These are phyloP conservation scores for Tilletia setariae DNA, from an alignment of 1,284 basidiomycete genomes.

Conservation along the genomic window DNA sequence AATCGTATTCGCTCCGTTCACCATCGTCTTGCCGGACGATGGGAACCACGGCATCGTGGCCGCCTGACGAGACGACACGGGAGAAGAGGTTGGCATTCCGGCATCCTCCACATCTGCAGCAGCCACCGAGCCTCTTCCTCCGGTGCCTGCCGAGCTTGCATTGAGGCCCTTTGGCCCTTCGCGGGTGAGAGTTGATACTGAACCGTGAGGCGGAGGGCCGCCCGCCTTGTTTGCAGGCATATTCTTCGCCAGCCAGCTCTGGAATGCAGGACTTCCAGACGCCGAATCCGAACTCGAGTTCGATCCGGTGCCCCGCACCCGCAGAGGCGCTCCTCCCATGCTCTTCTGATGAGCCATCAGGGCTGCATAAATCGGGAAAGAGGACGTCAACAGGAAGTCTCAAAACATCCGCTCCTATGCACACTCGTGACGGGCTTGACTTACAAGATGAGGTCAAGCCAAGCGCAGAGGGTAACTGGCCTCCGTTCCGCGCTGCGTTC, in stretches of 20 bases:
- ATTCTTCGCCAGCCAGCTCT: neutral
- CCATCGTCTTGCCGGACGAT: too few relatives aligned
- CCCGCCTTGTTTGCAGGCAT: slow-evolving; percentile 2
- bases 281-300: neutral
- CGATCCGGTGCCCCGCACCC: neutral
- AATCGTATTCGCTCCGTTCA: too few relatives aligned
- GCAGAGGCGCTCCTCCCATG: neutral
- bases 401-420: neutral
- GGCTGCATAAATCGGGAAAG: neutral
- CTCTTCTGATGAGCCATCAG: neutral
- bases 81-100: too few relatives aligned
- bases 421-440: neutral
- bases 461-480: neutral
- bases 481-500: slow-evolving; percentile 3
- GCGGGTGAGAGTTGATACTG: too few relatives aligned
- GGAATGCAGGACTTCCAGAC: neutral
- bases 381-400: neutral
- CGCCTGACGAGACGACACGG: too few relatives aligned
- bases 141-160: too few relatives aligned
- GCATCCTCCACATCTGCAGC: too few relatives aligned
- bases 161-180: too few relatives aligned
- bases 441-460: neutral
- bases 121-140: too few relatives aligned
- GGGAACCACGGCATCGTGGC: too few relatives aligned
- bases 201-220: too few relatives aligned